Conservation (phyloP, 2,329 filamentous ascomycete species). For the Diaporthe destruens region DNA sequence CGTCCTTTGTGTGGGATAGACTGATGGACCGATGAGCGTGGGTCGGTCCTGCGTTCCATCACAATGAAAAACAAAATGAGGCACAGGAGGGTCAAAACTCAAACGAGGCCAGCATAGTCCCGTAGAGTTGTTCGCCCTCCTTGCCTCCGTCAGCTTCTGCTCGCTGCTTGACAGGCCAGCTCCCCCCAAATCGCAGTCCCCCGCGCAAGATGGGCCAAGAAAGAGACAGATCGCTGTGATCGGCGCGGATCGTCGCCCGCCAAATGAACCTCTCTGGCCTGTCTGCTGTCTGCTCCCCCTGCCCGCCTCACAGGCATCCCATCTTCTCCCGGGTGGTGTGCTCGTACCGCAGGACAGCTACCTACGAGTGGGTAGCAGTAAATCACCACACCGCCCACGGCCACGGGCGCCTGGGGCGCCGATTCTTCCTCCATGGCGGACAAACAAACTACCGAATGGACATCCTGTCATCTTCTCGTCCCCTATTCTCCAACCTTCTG, state of each 20-base stretch:
- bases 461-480: slow-evolving; percentile 18
- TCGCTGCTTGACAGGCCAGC: not conserved
- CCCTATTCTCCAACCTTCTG: not conserved
- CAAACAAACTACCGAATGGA: slow-evolving; percentile 5
- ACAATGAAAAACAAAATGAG: not conserved
- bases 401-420: slow-evolving; percentile 1
- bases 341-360: slow-evolving; percentile 21
- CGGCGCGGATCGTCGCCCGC: slow-evolving; percentile 14
- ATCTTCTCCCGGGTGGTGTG: not conserved
- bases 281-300: not conserved
- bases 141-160: not conserved
- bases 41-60: not conserved
- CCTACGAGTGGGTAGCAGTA: slow-evolving; percentile 19
- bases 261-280: slow-evolving; percentile 19
- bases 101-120: not conserved
- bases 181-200: not conserved
- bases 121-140: too few relatives aligned
- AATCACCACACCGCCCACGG: not conserved
- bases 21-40: not conserved
- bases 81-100: not conserved
- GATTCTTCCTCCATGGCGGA: not conserved
- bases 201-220: not conserved
- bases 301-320: not conserved
- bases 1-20: not conserved
- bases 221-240: slow-evolving; percentile 20